These are phyloP conservation scores for Alternaria sp. DNA, from an alignment of 2,329 filamentous ascomycete species.

Conservation along the genomic window DNA sequence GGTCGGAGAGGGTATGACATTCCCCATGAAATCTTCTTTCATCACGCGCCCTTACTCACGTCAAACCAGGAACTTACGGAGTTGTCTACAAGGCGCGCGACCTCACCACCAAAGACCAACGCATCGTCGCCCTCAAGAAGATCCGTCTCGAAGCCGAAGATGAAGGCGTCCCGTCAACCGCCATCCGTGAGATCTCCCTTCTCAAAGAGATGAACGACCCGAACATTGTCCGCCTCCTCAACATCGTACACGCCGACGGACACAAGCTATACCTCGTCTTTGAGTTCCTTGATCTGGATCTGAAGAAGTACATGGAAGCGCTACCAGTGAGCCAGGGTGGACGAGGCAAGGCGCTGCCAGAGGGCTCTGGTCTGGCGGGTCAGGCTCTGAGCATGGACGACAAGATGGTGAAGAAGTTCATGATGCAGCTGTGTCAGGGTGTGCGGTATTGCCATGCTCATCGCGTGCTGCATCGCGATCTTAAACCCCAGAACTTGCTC, in stretches of 20 bases:
- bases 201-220: slow-evolving; percentile 94
- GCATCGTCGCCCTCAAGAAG: slow-evolving; percentile 93
- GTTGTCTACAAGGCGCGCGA: slow-evolving; percentile 95
- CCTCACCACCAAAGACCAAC: slow-evolving; percentile 76
- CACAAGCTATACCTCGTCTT: slow-evolving; percentile 95
- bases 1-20: slow-evolving; percentile 83
- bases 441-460: slow-evolving; percentile 90
- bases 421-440: slow-evolving; percentile 85
- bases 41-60: slow-evolving; percentile 14
- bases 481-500: slow-evolving; percentile 90
- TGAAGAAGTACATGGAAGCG: slow-evolving; percentile 97
- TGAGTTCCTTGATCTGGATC: slow-evolving; percentile 88
- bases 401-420: slow-evolving; percentile 90
- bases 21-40: not conserved
- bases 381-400: slow-evolving; percentile 77
- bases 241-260: slow-evolving; percentile 93
- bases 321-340: slow-evolving; percentile 85
- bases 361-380: slow-evolving; percentile 72
- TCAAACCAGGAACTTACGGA: slow-evolving; percentile 81
- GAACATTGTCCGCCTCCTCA: slow-evolving; percentile 86
- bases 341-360: slow-evolving; percentile 83
- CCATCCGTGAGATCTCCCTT: slow-evolving; percentile 92
- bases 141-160: slow-evolving; percentile 95
- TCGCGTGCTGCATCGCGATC: slow-evolving; percentile 84
- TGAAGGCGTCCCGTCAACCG: slow-evolving; percentile 90